These are phyloP conservation scores for Phaffomyces thermotolerans DNA, from an alignment of 805 yeast species.

Conservation along the genomic window DNA sequence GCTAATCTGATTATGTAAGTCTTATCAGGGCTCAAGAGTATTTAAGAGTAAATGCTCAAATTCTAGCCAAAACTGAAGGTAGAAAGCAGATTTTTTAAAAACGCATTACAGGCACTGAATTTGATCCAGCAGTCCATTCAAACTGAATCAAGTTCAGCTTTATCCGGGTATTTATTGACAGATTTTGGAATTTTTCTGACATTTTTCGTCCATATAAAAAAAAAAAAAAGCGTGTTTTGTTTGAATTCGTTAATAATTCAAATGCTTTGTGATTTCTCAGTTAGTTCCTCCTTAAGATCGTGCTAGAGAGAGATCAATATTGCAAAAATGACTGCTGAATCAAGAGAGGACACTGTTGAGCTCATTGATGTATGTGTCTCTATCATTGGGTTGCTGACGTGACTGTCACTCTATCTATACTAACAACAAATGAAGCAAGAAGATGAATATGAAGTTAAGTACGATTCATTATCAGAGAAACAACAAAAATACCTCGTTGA, in stretches of 20 bases:
- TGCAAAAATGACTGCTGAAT: not conserved
- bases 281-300: not conserved
- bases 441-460: constrained; percentile 1
- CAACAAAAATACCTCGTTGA: constrained; percentile 28
- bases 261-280: not conserved
- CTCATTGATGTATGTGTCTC: not conserved
- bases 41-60: not conserved
- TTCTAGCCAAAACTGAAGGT: not conserved
- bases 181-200: too few species aligned
- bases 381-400: not conserved
- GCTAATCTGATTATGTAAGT: too few species aligned
- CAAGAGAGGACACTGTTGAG: not conserved
- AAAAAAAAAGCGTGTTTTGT: too few species aligned
- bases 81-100: not conserved
- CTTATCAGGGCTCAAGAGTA: not conserved
- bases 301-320: too few species aligned
- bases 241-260: too few species aligned
- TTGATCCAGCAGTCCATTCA: too few species aligned
- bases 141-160: not conserved
- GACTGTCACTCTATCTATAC: not conserved
- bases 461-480: constrained; percentile 9
- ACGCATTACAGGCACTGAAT: too few species aligned
- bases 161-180: not conserved
- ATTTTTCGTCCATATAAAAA: too few species aligned
- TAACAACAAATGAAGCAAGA: not conserved